Evolutionary conservation across 2,329 filamentous ascomycete genomes (phyloP).

Genomic region (Venturia nashicola): DNA sequence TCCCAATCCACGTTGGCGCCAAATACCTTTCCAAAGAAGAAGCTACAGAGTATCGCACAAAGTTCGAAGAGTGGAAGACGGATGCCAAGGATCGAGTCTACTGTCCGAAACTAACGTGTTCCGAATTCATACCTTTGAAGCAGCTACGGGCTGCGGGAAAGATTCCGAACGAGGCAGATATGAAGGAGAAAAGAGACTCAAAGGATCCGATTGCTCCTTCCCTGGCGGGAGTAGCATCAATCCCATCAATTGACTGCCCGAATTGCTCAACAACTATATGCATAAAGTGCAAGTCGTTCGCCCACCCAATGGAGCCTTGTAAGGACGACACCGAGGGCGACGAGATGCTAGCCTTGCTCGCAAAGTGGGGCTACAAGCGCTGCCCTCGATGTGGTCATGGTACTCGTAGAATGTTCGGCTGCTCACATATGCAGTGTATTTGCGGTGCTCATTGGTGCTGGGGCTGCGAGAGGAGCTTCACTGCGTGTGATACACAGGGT

Average conservation of each 20-base stretch:
- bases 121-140: constrained; percentile 1
- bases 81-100: constrained; percentile 5
- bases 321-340: neutral
- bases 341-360: neutral
- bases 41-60: neutral
- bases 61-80: constrained; percentile 4
- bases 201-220: neutral
- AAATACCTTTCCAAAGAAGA: neutral
- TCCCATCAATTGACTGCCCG: neutral
- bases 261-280: neutral
- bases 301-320: neutral
- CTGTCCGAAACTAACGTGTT: neutral
- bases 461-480: neutral
- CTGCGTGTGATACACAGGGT: neutral
- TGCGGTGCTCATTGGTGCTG: constrained; percentile 8
- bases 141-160: neutral
- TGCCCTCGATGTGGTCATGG: constrained; percentile 3
- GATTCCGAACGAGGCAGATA: neutral
- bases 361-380: constrained; percentile 5
- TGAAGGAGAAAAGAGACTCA: neutral
- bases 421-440: constrained; percentile 6
- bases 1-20: neutral
- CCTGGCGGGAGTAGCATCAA: neutral
- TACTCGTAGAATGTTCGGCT: constrained; percentile 5
- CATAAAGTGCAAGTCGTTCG: neutral